A percentile compares a stretch with the other conserved stretches of the same genome.
These are phyloP conservation scores for Megacollybia marginata DNA, from an alignment of 768 basidiomycete species.

Conservation along the genomic window DNA sequence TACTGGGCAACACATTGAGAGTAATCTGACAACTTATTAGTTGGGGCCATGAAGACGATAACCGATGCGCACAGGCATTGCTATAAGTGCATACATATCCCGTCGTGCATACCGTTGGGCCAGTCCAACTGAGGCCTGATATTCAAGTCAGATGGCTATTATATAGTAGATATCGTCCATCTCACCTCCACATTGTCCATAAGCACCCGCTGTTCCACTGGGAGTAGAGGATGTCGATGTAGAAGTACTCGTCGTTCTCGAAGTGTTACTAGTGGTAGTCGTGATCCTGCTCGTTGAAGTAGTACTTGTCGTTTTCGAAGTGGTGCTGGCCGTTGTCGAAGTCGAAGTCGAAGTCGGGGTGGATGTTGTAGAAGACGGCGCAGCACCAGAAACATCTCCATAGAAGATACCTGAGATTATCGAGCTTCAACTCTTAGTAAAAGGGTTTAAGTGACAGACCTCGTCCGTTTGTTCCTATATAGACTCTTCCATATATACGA, in stretches of 20 bases:
- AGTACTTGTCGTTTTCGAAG: not conserved
- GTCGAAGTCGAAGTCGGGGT: constrained; percentile 1
- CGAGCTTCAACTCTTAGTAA: constrained; percentile 7
- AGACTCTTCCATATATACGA: constrained; percentile 28
- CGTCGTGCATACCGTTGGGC: constrained; percentile 8
- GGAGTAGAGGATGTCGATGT: constrained; percentile 1
- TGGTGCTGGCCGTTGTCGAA: not conserved
- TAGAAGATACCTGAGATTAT: constrained; percentile 18
- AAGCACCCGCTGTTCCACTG: constrained; percentile 3
- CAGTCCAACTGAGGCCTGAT: constrained; percentile 9
- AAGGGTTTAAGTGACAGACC: constrained; percentile 19
- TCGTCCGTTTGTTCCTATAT: constrained; percentile 30
- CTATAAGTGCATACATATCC: constrained; percentile 14
- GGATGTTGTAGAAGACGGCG: constrained; percentile 5
- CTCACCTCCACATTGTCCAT: constrained; percentile 19
- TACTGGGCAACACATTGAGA: constrained; percentile 18
- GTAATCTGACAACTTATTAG: constrained; percentile 11
- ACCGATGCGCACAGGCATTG: constrained; percentile 15
- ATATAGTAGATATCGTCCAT: not conserved
- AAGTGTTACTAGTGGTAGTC: not conserved
- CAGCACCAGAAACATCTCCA: constrained; percentile 8
- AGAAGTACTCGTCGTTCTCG: not conserved
- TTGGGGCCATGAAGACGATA: not conserved
- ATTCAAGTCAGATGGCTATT: not conserved
- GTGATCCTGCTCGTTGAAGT: constrained; percentile 2